Evolutionary conservation across 805 yeast species (phyloP).

Genomic region (Schizosaccharomyces pombe): DNA sequence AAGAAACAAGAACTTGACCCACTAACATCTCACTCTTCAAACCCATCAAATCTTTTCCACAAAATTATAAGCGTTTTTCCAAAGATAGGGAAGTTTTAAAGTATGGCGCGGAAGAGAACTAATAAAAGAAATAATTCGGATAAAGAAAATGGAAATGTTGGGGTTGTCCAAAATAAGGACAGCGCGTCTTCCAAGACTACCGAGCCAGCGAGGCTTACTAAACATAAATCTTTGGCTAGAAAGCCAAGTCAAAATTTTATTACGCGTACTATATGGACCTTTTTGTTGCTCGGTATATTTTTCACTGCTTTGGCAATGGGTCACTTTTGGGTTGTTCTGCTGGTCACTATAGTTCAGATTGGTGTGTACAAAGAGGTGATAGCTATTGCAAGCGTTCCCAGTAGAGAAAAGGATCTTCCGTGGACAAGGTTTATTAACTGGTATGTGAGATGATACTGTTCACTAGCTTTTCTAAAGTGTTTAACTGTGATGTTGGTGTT

Average conservation of each 20-base stretch:
- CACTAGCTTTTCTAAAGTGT: no score
- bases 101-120: neutral
- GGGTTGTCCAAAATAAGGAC: no score
- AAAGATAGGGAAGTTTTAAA: no score
- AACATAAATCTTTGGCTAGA: neutral
- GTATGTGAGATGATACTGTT: slow-evolving; percentile 29
- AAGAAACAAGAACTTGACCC: no score
- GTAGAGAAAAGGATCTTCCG: slow-evolving; percentile 61
- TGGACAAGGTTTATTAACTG: slow-evolving; percentile 68
- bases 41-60: no score
- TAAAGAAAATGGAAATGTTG: neutral
- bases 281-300: slow-evolving; percentile 66
- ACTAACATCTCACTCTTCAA: no score
- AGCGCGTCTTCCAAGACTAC: no score
- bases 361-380: slow-evolving; percentile 82
- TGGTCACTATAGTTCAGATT: slow-evolving; percentile 52
- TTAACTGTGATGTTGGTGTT: no score
- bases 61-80: no score
- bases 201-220: no score
- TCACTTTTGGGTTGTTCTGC: slow-evolving; percentile 52
- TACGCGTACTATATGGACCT: slow-evolving; percentile 77
- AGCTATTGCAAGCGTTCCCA: slow-evolving; percentile 60
- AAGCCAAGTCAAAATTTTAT: slow-evolving; percentile 25
- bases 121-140: neutral
- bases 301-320: slow-evolving; percentile 56